Evolutionary conservation across 192 early-diverging fungal genomes (phyloP).

Genomic region (Dispira parvispora): DNA sequence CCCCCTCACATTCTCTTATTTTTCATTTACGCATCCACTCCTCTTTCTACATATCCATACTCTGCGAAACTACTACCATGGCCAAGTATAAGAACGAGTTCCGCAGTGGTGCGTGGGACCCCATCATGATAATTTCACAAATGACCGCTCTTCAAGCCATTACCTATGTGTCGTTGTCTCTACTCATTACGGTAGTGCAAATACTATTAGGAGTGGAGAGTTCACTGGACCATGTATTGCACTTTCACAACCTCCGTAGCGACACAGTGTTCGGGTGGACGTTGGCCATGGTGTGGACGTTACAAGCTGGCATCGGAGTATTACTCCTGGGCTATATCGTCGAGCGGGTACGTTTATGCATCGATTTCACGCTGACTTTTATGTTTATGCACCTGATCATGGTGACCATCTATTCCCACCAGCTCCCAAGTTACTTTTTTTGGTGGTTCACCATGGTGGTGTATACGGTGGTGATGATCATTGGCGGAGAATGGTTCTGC

Average conservation of each 20-base stretch:
- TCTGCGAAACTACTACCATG: background rate
- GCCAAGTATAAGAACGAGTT: conserved; percentile 13
- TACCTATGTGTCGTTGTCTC: conserved; percentile 20
- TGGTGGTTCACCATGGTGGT: conserved; percentile 18
- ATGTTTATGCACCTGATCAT: conserved; percentile 22
- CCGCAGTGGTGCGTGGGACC: conserved; percentile 23
- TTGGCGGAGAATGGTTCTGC: conserved; percentile 25
- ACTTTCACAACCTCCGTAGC: conserved; percentile 16
- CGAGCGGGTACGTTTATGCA: conserved; percentile 25
- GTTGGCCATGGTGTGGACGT: conserved; percentile 13
- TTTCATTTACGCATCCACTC: no score
- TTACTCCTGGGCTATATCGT: conserved; percentile 28
- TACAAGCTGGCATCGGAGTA: conserved; percentile 17
- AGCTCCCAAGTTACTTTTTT: conserved; percentile 13
- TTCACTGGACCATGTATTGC: conserved; percentile 19
- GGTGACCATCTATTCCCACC: conserved; percentile 17
- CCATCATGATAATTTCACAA: conserved; percentile 26
- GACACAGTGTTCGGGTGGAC: conserved; percentile 26
- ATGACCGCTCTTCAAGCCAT: conserved; percentile 26
- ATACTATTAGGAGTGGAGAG: conserved; percentile 15
- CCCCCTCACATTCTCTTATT: no score
- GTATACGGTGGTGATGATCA: conserved; percentile 15
- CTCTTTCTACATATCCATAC: no score
- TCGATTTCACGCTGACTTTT: conserved; percentile 28
- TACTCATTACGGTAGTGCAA: conserved; percentile 14